Conservation (phyloP, 768 basidiomycete species). For the Wakefieldia striispora region DNA sequence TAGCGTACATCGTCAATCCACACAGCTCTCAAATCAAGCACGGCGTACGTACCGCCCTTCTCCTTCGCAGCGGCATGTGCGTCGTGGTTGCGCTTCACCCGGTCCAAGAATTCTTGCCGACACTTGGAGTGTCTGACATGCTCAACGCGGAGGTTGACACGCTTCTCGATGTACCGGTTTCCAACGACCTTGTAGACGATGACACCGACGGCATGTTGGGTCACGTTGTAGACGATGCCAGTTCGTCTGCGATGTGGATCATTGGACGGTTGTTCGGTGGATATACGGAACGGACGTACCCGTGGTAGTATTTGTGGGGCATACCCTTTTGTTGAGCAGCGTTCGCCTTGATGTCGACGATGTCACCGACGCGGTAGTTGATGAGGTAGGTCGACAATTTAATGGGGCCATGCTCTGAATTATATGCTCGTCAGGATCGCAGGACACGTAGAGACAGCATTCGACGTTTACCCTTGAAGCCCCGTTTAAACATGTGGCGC, state of each 20-base stretch:
- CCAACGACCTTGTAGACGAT: constrained; percentile 99
- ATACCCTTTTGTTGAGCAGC: constrained; percentile 99
- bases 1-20: constrained; percentile 24
- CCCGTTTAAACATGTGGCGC: constrained; percentile 99
- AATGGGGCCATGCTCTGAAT: constrained; percentile 88
- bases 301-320: constrained; percentile 99
- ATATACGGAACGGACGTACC: constrained; percentile 51
- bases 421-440: constrained; percentile 3
- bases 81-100: constrained; percentile 89
- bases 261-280: constrained; percentile 2
- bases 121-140: constrained; percentile 97
- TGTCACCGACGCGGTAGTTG: constrained; percentile 94
- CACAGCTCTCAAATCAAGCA: not conserved
- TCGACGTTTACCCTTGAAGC: constrained; percentile 82
- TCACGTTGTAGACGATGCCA: constrained; percentile 98
- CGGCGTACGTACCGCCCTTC: constrained; percentile 67
- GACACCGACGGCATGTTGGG: constrained; percentile 90
- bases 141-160: constrained; percentile 96
- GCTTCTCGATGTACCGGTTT: constrained; percentile 98
- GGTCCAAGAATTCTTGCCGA: constrained; percentile 94
- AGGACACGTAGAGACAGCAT: constrained; percentile 4
- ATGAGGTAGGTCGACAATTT: constrained; percentile 92
- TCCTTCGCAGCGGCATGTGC: constrained; percentile 84
- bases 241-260: constrained; percentile 65
- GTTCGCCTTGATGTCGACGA: constrained; percentile 99